A percentile compares a stretch with the other conserved stretches of the same genome.
These are phyloP conservation scores for Apodospora peruviana DNA, from an alignment of 495 filamentous ascomycete species.

Conservation along the genomic window DNA sequence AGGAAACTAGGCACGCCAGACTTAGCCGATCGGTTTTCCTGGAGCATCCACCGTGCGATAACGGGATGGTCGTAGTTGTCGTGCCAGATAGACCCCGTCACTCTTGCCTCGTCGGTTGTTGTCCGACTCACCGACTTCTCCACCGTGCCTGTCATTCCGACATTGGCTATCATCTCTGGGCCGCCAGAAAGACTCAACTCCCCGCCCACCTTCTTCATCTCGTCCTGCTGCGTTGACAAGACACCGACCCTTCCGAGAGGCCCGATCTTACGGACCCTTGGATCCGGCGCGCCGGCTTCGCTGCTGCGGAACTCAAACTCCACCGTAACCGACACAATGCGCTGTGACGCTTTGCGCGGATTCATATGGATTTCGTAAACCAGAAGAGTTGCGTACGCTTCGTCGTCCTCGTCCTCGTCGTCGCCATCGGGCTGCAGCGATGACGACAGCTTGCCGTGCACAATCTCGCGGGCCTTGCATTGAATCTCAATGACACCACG, in stretches of 20 bases:
- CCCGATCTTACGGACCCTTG: neutral
- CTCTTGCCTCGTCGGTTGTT: slow-evolving; percentile 12
- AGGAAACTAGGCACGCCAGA: slow-evolving; percentile 18
- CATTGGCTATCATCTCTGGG: slow-evolving; percentile 5
- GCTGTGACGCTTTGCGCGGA: slow-evolving; percentile 1
- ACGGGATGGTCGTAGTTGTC: slow-evolving; percentile 13
- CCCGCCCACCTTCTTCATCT: neutral
- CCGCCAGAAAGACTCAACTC: slow-evolving; percentile 2
- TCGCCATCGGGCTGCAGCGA: slow-evolving; percentile 4
- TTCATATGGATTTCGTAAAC: slow-evolving; percentile 5
- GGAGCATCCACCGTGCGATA: slow-evolving; percentile 16
- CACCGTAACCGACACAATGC: neutral
- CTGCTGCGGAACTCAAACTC: slow-evolving; percentile 5
- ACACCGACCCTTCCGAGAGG: neutral
- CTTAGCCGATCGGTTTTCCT: slow-evolving; percentile 16
- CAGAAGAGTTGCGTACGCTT: slow-evolving; percentile 4
- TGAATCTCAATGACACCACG: slow-evolving; percentile 17
- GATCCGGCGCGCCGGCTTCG: neutral
- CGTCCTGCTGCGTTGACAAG: neutral
- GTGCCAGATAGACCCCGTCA: slow-evolving; percentile 4
- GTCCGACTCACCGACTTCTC: slow-evolving; percentile 13
- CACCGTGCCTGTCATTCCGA: slow-evolving; percentile 3
- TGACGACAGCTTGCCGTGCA: slow-evolving; percentile 15
- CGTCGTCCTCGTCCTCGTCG: slow-evolving; percentile 1
- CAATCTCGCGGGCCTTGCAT: slow-evolving; percentile 13